Base-by-base conservation (phyloP, 805 yeast species). In the Kuraishia capsulata region DNA sequence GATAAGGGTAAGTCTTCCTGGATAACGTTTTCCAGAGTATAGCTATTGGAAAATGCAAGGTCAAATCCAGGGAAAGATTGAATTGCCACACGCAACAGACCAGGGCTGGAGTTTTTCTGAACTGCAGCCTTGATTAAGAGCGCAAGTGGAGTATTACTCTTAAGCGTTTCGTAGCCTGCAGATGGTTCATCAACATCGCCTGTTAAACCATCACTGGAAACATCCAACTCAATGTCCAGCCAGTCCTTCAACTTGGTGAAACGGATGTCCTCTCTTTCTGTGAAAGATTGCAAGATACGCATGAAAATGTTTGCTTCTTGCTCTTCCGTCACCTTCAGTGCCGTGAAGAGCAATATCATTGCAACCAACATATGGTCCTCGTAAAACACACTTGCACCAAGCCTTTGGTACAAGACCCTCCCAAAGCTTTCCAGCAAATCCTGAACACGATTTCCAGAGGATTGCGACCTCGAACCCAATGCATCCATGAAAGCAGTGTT, bases 1-100 rank as follows among this genome's bases (percentile, higher is more conserved):
- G 37, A 30, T 9, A 46, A 11, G 4, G 44, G 30, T 11, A 41
- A 34, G 24, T 50, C 39, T 30, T 40, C 40, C 6, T 44, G 11
- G 4, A 57, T 41, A 3, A 67, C 39, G 21, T 63, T 51, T 0
- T 40, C 40, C 11, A 72, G 39, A 5, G 48, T 33, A 20, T 24
- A 23, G 8, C 5, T 13, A 6, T 32, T 28, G 51, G 49, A 4
- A 38, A 47, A 24, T 33, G 35, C 25, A 17, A n/a, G 21, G 21
- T 13, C n/a, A 14, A 31, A 31, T 10, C 5, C 9, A 6, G 6
- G 10, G 20, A n/a, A 5, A 13, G 8, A 17, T 11, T 17, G 34
- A 62, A 53, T 11, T 13, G 18, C 20, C 23, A 31, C 11, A 8
- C 11, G 26, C 8, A 23, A 11, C 26, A 23, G 26, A 8, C 11